A percentile compares a stretch with the other conserved stretches of the same genome.
phyloP scores from a whole-genome alignment of 768 basidiomycete species.

The Mycena capillaripes region DNA sequence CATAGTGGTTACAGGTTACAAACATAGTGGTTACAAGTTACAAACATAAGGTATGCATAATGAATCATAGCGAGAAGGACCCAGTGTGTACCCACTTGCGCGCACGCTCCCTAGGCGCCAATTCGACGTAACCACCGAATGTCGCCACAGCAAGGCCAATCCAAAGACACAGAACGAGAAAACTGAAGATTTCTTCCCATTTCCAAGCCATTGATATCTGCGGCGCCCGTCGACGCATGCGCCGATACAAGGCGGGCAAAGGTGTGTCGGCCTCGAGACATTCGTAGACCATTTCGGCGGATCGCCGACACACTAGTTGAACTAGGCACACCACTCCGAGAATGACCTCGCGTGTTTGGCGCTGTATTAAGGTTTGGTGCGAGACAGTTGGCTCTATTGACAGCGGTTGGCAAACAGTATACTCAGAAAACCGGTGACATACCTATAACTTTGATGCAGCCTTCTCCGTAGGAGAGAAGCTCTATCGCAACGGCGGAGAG shows the following conservation, averaged over 20 bases:
- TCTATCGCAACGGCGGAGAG: constrained; percentile 33
- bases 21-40: too few species aligned
- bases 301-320: constrained; percentile 13
- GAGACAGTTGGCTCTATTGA: constrained; percentile 33
- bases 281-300: constrained; percentile 17
- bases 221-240: background rate
- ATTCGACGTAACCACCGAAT: too few species aligned
- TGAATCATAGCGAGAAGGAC: constrained; percentile 25
- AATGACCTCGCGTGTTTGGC: constrained; percentile 27
- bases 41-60: too few species aligned
- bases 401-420: too few species aligned
- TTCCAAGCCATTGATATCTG: constrained; percentile 1
- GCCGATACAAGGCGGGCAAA: constrained; percentile 29
- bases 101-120: constrained; percentile 29
- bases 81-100: constrained; percentile 36
- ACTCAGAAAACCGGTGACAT: background rate
- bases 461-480: constrained; percentile 26
- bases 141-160: background rate
- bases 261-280: constrained; percentile 35
- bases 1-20: too few species aligned
- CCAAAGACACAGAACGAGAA: constrained; percentile 29
- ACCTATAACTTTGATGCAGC: constrained; percentile 36
- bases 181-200: constrained; percentile 27
- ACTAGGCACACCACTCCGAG: constrained; percentile 12
- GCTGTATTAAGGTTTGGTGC: constrained; percentile 32